Percentiles rank a stretch among this genome's conserved stretches.
These are phyloP conservation scores for Leccinum imitatum DNA, from an alignment of 768 basidiomycete genomes.

Conservation along the genomic window DNA sequence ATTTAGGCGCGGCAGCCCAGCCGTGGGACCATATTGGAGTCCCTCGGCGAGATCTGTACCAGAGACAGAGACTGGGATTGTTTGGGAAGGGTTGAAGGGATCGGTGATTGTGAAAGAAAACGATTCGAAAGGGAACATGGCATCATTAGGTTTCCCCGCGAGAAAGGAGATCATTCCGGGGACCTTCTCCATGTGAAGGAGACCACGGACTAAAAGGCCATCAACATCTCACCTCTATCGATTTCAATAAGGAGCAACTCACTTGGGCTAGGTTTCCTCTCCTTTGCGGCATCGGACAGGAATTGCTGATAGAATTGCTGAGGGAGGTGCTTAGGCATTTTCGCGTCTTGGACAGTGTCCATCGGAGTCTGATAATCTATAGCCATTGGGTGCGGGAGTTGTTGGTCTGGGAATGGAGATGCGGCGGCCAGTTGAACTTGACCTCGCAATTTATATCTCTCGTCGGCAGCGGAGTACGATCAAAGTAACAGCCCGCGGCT, in stretches of 20 bases:
- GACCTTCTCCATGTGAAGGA: conserved; percentile 75
- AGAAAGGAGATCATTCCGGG: conserved; percentile 81
- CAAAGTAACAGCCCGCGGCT: background rate
- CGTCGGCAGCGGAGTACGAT: background rate
- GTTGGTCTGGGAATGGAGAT: background rate
- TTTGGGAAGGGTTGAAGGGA: conserved; percentile 43
- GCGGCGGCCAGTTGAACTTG: background rate
- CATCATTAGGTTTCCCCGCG: conserved; percentile 88
- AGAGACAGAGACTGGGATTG: conserved; percentile 53
- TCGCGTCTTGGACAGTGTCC: background rate
- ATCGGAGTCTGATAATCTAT: background rate
- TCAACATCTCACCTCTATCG: background rate
- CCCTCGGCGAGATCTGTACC: conserved; percentile 59
- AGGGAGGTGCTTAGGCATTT: conserved; percentile 37
- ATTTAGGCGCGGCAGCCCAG: conserved; percentile 61
- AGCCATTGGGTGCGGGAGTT: conserved; percentile 9
- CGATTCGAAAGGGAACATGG: conserved; percentile 89
- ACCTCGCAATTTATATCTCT: background rate
- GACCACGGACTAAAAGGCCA: conserved; percentile 50
- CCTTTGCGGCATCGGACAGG: conserved; percentile 61
- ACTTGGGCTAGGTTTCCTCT: conserved; percentile 65
- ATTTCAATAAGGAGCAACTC: conserved; percentile 19
- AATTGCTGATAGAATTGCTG: conserved; percentile 56
- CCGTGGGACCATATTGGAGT: conserved; percentile 77
- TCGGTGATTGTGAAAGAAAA: conserved; percentile 65